phyloP scores from a whole-genome alignment of 176 grass and related monocot species.

The Aegilops sharonensis region DNA sequence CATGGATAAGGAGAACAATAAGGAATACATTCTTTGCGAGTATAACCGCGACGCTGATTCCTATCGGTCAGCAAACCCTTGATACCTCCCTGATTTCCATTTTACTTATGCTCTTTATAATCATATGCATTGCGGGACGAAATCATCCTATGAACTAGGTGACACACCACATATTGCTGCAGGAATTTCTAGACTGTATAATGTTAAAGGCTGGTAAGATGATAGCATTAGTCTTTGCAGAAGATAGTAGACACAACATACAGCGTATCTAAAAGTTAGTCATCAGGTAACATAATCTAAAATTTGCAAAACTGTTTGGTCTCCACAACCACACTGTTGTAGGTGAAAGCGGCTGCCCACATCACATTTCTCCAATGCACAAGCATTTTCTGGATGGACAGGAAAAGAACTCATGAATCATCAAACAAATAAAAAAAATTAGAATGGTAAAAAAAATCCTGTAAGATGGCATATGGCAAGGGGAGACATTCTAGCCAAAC shows the following conservation, averaged over 20 bases:
- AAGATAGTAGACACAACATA: background rate
- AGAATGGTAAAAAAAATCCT: no score
- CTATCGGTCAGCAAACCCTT: slow-evolving; percentile 56
- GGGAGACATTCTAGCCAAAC: no score
- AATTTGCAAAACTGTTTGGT: no score
- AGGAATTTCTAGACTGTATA: background rate
- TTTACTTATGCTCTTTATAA: background rate
- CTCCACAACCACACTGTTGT: no score
- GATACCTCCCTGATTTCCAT: background rate
- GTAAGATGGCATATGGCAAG: no score
- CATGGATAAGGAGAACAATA: slow-evolving; percentile 70
- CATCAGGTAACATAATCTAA: no score
- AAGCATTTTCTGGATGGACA: no score
- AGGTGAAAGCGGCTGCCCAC: no score
- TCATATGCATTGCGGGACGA: background rate
- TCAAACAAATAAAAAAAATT: no score
- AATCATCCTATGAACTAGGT: background rate
- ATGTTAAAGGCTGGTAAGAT: background rate
- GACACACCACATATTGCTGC: background rate
- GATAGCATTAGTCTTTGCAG: background rate
- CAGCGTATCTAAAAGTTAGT: background rate
- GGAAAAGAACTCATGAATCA: no score
- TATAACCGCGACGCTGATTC: slow-evolving; percentile 97
- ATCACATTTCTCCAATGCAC: no score
- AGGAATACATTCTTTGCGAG: slow-evolving; percentile 93